Percentiles rank a stretch among this genome's conserved stretches.
phyloP scores from a whole-genome alignment of 306 rosid genomes.

The Biancaea sappan region DNA sequence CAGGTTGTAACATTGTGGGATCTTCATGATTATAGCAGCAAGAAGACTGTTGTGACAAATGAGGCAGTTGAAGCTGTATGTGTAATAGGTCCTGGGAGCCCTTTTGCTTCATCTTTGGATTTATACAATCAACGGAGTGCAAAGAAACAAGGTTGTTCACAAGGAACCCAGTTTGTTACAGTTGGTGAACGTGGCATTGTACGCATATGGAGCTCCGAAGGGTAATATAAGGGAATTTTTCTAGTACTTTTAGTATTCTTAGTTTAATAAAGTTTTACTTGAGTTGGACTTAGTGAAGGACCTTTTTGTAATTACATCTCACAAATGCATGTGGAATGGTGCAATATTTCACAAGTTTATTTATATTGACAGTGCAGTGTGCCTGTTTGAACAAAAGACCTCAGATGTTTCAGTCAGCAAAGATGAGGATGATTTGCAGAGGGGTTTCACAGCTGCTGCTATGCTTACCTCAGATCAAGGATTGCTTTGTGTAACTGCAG shows the following conservation, averaged over 20 bases:
- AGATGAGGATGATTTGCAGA: slow-evolving; percentile 61
- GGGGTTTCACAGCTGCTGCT: slow-evolving; percentile 86
- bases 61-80: slow-evolving; percentile 92
- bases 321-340: slow-evolving; percentile 13
- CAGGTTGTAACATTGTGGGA: slow-evolving; percentile 96
- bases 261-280: slow-evolving; percentile 14
- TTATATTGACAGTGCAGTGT: slow-evolving; percentile 70
- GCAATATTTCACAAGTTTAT: slow-evolving; percentile 29
- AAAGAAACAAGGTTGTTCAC: slow-evolving; percentile 48
- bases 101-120: slow-evolving; percentile 57
- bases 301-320: neutral
- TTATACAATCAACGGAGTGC: slow-evolving; percentile 36
- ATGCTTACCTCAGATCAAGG: slow-evolving; percentile 75
- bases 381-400: slow-evolving; percentile 86
- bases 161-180: slow-evolving; percentile 62
- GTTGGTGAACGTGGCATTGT: slow-evolving; percentile 90
- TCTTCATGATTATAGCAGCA: slow-evolving; percentile 73
- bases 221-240: slow-evolving; percentile 50
- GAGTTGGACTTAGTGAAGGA: slow-evolving; percentile 1
- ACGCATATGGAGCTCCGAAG: slow-evolving; percentile 89
- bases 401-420: slow-evolving; percentile 65
- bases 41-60: slow-evolving; percentile 80
- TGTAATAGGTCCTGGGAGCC: slow-evolving; percentile 52
- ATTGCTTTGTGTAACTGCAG: slow-evolving; percentile 92
- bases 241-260: slow-evolving; percentile 10